Base-by-base conservation (phyloP, 1,284 basidiomycete genomes). In the Hemileia vastatrix region DNA sequence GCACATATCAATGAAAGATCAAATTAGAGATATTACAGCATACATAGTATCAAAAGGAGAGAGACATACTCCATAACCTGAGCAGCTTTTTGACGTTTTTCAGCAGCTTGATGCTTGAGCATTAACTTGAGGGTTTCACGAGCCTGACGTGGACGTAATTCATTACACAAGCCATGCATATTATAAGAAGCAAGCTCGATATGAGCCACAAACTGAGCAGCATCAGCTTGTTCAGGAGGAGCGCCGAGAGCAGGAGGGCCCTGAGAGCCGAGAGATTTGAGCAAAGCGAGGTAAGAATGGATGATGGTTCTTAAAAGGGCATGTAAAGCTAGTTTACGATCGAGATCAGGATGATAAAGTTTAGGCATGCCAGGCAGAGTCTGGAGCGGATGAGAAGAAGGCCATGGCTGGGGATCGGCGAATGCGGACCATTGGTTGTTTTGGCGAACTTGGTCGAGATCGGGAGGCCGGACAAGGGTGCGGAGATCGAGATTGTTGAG, bases 111-210 rank as follows among this genome's bases (percentile, higher is more conserved):
- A 31, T 53, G 33, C 11, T 15, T 23, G 15, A 60, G 13, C 36
- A 60, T 60, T 4, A 60, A 50, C 36, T 60, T 60, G 15, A 60
- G 44, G 2, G 49, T 53, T 47, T 60, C 50, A 18, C 32, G 31
- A 4, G 57, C 57, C 19, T 60, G 57, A 15, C 50, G n/a, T 9
- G 57, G 57, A 8, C 57, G 9, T 4, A 60, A 40, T 45, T 60
- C 50, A 44, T 60, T 60, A 53, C 57, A 60, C 1, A 60, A 36
- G 1, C 57, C 57, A 60, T 60, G 57, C 24, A 60, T 53, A 21
- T 60, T 60, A 48, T 53, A 60, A 3, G 57, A 31, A 24, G 57
- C 18, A 3, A 60, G 24, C 33, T 60, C 57, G 49, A 60, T 60
- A 32, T 60, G 57, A 2, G 57, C 52, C 11, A 60, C 49, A 36